phyloP scores from a whole-genome alignment of 192 early-diverging fungal species.

The Endogone sp. region DNA sequence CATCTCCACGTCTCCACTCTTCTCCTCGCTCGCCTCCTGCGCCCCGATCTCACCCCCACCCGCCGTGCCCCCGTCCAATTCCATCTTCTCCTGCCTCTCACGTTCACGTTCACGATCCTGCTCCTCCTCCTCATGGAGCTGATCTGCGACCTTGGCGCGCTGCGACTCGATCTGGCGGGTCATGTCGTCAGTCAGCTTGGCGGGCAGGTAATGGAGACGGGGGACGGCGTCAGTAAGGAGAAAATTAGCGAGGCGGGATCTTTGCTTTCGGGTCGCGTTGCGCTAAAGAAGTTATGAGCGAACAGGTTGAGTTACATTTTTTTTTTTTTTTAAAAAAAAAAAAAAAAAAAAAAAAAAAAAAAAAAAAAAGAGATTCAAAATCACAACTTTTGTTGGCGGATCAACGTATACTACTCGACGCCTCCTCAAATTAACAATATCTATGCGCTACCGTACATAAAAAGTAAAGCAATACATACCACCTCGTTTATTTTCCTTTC shows the following conservation, averaged over 20 bases:
- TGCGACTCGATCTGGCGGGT: not conserved
- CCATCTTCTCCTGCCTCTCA: not conserved
- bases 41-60: not conserved
- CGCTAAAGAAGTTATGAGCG: not conserved
- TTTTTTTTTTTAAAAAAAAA: too few species aligned
- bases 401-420: too few species aligned
- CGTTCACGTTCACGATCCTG: not conserved
- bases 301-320: not conserved
- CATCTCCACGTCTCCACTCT: not conserved
- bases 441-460: too few species aligned
- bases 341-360: not conserved
- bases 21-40: not conserved
- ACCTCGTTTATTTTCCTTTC: not conserved
- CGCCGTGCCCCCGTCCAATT: not conserved
- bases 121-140: not conserved
- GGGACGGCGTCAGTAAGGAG: not conserved
- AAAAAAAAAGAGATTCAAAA: not conserved
- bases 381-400: not conserved
- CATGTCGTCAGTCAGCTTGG: not conserved
- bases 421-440: too few species aligned
- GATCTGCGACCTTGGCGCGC: not conserved
- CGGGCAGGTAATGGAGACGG: not conserved
- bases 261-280: not conserved
- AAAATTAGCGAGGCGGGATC: not conserved
- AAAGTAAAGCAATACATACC: not conserved